These are phyloP conservation scores for Cyclotella atomus DNA, from an alignment of 108 stramenopile species.

Conservation along the genomic window DNA sequence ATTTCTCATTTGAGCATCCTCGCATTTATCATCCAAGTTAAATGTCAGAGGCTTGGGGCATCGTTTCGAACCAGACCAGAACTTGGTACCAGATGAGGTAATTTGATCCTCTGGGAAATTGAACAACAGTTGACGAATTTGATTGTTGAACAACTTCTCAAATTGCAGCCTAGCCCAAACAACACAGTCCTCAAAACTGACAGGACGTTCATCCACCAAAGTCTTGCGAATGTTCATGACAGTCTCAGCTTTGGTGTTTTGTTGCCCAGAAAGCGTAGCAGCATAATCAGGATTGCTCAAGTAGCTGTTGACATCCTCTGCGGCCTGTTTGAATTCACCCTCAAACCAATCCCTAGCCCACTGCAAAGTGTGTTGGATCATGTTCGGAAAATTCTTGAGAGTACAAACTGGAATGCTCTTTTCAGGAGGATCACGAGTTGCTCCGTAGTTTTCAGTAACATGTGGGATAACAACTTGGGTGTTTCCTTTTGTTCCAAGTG, in stretches of 20 bases:
- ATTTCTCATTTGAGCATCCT: constrained; percentile 90
- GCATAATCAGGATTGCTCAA: constrained; percentile 78
- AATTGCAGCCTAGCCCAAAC: constrained; percentile 95
- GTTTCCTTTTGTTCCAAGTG: constrained; percentile 98
- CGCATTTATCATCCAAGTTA: constrained; percentile 77
- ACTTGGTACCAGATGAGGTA: constrained; percentile 89
- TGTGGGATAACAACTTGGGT: constrained; percentile 97
- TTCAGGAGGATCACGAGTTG: constrained; percentile 97
- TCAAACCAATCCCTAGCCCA: constrained; percentile 99
- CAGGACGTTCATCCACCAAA: constrained; percentile 88
- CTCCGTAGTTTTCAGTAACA: constrained; percentile 98
- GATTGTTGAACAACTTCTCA: constrained; percentile 93
- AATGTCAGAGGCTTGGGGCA: constrained; percentile 92
- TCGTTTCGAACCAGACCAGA: constrained; percentile 96
- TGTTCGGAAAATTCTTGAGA: constrained; percentile 99
- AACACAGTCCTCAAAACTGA: constrained; percentile 93
- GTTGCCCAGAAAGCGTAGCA: constrained; percentile 81
- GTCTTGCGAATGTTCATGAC: constrained; percentile 78
- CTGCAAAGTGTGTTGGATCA: constrained; percentile 97
- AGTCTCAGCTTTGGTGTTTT: constrained; percentile 92
- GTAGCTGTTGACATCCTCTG: constrained; percentile 96
- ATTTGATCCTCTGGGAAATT: constrained; percentile 96
- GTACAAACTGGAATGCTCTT: constrained; percentile 99
- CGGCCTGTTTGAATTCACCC: constrained; percentile 94
- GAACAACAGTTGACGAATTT: constrained; percentile 93